Percentiles rank a stretch among this genome's conserved stretches.
phyloP scores from a whole-genome alignment of 2,329 filamentous ascomycete genomes.

The Colletotrichum plurivorum region DNA sequence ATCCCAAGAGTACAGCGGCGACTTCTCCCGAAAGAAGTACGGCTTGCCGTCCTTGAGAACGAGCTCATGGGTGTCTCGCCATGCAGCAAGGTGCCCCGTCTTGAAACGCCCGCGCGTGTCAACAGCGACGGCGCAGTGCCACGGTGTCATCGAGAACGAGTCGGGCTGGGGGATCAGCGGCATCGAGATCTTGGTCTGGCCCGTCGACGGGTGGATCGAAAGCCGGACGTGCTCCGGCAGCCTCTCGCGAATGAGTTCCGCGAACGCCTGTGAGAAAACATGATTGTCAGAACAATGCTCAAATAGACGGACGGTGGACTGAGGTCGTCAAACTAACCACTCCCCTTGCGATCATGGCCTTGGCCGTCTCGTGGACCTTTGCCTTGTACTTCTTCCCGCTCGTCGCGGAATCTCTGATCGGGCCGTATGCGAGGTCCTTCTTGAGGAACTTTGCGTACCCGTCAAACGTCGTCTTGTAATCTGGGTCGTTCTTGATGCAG shows the following conservation, averaged over 20 bases:
- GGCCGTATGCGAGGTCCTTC: conserved; percentile 29
- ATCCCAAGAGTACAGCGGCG: conserved; percentile 15
- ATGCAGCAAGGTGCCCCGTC: conserved; percentile 16
- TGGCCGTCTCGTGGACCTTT: conserved; percentile 30
- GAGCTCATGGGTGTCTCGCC: conserved; percentile 12
- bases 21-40: conserved; percentile 26
- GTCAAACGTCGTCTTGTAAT: conserved; percentile 36
- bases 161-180: conserved; percentile 34
- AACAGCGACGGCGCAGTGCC: conserved; percentile 39
- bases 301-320: no score
- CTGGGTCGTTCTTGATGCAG: conserved; percentile 35
- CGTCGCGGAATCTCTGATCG: conserved; percentile 3
- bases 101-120: conserved; percentile 32
- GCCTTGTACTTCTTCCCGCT: conserved; percentile 31
- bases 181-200: conserved; percentile 38
- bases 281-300: not conserved
- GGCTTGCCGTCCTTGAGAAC: conserved; percentile 16
- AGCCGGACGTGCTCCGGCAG: conserved; percentile 30
- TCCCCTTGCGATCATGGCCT: conserved; percentile 35
- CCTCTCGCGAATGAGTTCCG: conserved; percentile 23
- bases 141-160: conserved; percentile 36
- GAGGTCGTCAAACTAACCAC: conserved; percentile 14
- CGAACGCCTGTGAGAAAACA: conserved; percentile 22
- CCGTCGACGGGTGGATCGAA: conserved; percentile 35
- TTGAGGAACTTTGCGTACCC: conserved; percentile 39